Evolutionary conservation across 345 rosid genomes (phyloP).

Genomic region (Pugionium cornutum): DNA sequence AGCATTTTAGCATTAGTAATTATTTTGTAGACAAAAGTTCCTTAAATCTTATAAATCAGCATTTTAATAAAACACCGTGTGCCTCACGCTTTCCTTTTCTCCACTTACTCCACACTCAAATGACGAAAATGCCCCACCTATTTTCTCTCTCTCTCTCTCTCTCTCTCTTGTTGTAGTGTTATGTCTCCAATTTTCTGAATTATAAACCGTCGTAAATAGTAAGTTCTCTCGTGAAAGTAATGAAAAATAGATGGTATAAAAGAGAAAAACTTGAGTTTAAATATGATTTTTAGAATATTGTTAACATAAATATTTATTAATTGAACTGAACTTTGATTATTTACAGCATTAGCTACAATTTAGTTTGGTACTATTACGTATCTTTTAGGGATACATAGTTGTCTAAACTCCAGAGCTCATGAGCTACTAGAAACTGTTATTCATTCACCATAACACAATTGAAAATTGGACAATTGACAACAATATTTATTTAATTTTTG

Average conservation of each 20-base stretch:
- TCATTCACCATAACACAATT: too few species aligned
- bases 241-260: neutral
- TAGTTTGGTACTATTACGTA: slow-evolving; percentile 3
- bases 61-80: slow-evolving; percentile 33
- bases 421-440: too few species aligned
- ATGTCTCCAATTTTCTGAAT: neutral
- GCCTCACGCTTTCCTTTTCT: slow-evolving; percentile 35
- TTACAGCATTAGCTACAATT: neutral
- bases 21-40: slow-evolving; percentile 9
- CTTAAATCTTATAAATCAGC: slow-evolving; percentile 2
- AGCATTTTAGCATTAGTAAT: slow-evolving; percentile 12
- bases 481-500: too few species aligned
- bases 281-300: neutral
- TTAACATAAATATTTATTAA: neutral
- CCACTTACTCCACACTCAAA: slow-evolving; percentile 16
- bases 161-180: neutral
- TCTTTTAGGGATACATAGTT: neutral
- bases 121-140: slow-evolving; percentile 28
- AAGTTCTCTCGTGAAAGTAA: neutral
- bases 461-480: too few species aligned
- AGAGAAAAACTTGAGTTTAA: neutral
- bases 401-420: neutral
- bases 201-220: neutral
- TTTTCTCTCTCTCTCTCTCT: neutral
- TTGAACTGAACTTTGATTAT: neutral